Evolutionary conservation across 108 stramenopile genomes (phyloP), one percentile per base, ranked within the genome.

Genomic region (Nitzschia inconspicua): DNA sequence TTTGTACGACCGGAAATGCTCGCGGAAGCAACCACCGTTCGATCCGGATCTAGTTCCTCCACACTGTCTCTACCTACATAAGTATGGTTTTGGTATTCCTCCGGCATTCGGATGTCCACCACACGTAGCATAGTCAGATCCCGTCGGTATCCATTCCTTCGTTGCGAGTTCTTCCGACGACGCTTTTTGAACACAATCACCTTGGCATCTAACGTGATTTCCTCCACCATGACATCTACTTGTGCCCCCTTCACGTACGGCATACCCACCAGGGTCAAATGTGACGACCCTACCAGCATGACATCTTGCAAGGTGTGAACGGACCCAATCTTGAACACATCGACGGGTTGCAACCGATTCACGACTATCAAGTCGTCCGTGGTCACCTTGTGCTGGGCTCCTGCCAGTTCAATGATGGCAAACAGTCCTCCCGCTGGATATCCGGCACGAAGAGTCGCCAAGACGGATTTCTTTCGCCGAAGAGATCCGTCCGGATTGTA

Each of bases 141-240:
- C 47, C 89, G 67, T 39, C 90, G 70, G 66, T 69, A 80, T 3
- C 94, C 94, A 57, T 90, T 90, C 72, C 80, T 85, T 46, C 86
- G 79, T 61, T 86, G 76, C n/a, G 81, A 88, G 67, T 89, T 49
- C 78, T 95, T 93, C 69, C 91, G 80, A 65, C 89, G 81, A 26
- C 91, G 83, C 63, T 95, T 93, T 71, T 93, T 93, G 67, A 95
- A 95, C 31, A 95, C 72, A 61, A 95, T 60, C 37, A 93, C 76
- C 2, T 85, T 92, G 43, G 73, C 82, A 66, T 95, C 94, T 42
- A 73, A 66, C 10, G 91, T 93, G 54, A 90, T 92, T 69, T 95
- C 94, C 63, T 95, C 91, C 54, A 93, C 86, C 82, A 86, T 79
- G 42, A 89, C 77, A 72, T 86, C 83, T 0, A 95, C 91, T 57